Evolutionary conservation across 306 rosid species (phyloP).

Genomic region (Benincasa hispida): DNA sequence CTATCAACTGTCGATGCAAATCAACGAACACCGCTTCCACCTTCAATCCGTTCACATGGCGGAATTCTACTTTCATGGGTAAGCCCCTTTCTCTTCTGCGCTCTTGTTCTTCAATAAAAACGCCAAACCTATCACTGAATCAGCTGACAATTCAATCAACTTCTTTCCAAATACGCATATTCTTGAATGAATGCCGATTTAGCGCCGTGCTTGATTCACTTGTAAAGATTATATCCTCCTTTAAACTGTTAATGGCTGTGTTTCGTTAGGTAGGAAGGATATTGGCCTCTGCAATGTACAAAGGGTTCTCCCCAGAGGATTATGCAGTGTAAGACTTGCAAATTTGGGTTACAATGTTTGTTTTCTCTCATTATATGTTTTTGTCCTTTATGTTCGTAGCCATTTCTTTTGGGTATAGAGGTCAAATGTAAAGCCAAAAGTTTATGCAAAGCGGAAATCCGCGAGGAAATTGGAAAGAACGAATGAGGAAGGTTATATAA

Average conservation of each 20-base stretch:
- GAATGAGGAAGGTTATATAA: slow-evolving; percentile 16
- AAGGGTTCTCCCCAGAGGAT: slow-evolving; percentile 15
- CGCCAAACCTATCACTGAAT: neutral
- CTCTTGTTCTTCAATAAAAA: neutral
- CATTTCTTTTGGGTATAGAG: slow-evolving; percentile 19
- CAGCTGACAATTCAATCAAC: neutral
- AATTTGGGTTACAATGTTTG: neutral
- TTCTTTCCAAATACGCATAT: neutral
- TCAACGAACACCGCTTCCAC: neutral
- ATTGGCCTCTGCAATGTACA: slow-evolving; percentile 10
- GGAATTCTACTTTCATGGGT: slow-evolving; percentile 19
- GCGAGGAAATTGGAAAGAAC: slow-evolving; percentile 38
- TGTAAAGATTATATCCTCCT: neutral
- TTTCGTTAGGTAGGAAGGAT: slow-evolving; percentile 25
- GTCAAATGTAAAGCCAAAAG: slow-evolving; percentile 21
- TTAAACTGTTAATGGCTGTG: slow-evolving; percentile 6
- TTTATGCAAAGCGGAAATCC: slow-evolving; percentile 41
- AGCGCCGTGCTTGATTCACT: neutral
- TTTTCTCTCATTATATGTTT: neutral
- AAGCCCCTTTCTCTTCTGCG: neutral
- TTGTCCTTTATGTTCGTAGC: neutral
- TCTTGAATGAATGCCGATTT: neutral
- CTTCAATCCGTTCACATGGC: slow-evolving; percentile 7
- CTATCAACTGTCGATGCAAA: slow-evolving; percentile 7
- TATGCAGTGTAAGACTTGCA: slow-evolving; percentile 21